Conservation (phyloP, 305 asterid genomes). For the Fraxinus latifolia region DNA sequence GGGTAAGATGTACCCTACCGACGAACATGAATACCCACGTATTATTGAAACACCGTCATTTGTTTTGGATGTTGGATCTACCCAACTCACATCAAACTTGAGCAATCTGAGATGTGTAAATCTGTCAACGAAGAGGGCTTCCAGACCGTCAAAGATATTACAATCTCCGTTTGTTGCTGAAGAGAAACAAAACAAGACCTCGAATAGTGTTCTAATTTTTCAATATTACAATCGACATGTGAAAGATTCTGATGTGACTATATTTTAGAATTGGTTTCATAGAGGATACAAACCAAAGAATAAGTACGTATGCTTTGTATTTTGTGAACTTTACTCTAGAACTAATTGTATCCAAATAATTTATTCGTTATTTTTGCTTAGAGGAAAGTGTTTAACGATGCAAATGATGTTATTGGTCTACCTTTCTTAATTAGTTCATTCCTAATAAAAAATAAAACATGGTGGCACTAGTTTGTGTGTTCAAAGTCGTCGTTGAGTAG, state of each 20-base stretch:
- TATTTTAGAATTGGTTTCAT: too few species aligned
- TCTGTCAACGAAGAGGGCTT: too few species aligned
- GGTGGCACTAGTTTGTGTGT: not conserved
- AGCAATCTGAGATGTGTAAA: not conserved
- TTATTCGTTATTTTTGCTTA: not conserved
- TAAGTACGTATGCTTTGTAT: not conserved
- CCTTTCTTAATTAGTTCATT: not conserved
- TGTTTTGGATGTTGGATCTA: too few species aligned
- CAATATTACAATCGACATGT: too few species aligned
- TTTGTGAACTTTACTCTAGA: not conserved
- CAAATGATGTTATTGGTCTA: not conserved
- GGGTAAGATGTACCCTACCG: too few species aligned
- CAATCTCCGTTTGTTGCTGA: too few species aligned
- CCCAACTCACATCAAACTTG: too few species aligned
- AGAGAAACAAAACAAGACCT: too few species aligned
- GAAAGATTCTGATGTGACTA: not conserved
- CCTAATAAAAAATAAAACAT: not conserved
- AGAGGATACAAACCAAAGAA: not conserved
- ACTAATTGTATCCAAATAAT: too few species aligned
- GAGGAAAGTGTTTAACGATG: not conserved
- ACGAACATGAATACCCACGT: too few species aligned
- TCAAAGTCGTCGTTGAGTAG: not conserved
- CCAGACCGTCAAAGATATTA: too few species aligned
- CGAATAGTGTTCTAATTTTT: not conserved
- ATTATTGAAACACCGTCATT: too few species aligned